Base-by-base conservation (phyloP, 1,284 basidiomycete genomes). In the Kalmanozyma brasiliensis region DNA sequence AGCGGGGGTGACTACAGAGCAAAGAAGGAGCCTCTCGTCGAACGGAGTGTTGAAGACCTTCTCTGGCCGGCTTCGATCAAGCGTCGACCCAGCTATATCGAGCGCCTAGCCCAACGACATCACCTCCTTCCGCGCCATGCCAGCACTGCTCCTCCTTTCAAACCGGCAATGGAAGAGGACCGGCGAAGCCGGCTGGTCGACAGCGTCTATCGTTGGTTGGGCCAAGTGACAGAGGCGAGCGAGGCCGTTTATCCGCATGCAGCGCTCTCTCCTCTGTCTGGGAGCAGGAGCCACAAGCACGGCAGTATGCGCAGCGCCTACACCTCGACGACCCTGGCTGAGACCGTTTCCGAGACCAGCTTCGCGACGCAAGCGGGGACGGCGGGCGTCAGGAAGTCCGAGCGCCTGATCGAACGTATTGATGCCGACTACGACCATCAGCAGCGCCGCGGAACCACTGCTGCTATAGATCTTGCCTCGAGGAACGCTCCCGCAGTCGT, bases 61-160 rank as follows among this genome's bases (percentile, higher is more conserved):
- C 56, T 37, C 26, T 62, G 67, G 53, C 58, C 61, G 11, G 2
- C 49, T 11, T 61, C 67, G 3, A 33, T 60, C 8, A 35, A 68
- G 14, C 46, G 71, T n/a, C 59, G 57, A 20, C 59, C 67, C 0
- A 61, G 63, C 61, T 67, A 67, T 46, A 71, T 71, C 52, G 67
- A 71, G 19, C 45, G 63, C 23, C 53, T 70, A 1, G 60, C 61
- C 19, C 55, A 56, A 40, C 38, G 53, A 13, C 65, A 68, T 22
- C 55, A 56, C 29, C 59, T 49, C 33, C 41, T 43, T 5, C 48
- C 59, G 3, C 52, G 49, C 19, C 52, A 52, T 0, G 49, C 58
- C 16, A 61, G 48, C 4, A 45, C 52, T 13, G 56, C 52, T 1
- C 11, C 43, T 26, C 52, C 57, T 4, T 60, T 56, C 43, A 52